A percentile compares a stretch with the other conserved stretches of the same genome.
Evolutionary conservation across 108 stramenopile genomes (phyloP).

Genomic region (Stephanodiscus minutulus): DNA sequence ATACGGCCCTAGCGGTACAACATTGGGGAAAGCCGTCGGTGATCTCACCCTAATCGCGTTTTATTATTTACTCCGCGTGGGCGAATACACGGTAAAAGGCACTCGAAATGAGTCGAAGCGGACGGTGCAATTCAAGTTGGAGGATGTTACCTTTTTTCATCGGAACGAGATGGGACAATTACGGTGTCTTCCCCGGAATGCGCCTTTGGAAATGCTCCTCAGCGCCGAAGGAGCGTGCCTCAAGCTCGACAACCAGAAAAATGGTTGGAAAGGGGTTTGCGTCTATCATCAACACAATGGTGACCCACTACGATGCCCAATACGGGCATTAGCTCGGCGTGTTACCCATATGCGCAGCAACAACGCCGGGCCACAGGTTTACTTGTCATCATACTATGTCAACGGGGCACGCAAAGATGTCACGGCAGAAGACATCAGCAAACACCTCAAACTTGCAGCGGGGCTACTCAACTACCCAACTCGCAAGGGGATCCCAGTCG

Average conservation of each 20-base stretch:
- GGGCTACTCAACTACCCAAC: neutral
- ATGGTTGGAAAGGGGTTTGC: conserved; percentile 1
- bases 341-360: neutral
- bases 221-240: neutral
- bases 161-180: neutral
- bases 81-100: neutral
- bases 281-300: neutral
- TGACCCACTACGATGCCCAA: neutral
- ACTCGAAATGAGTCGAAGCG: neutral
- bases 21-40: neutral
- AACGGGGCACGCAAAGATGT: neutral
- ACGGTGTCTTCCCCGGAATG: neutral
- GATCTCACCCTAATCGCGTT: neutral
- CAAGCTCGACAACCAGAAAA: conserved; percentile 3
- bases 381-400: neutral
- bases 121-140: neutral
- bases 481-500: neutral
- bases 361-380: neutral
- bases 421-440: neutral
- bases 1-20: no score
- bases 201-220: neutral
- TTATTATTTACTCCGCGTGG: neutral
- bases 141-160: neutral
- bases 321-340: neutral
- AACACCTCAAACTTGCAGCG: neutral